Conservation (phyloP, 2,329 filamentous ascomycete genomes). For the Ceratocystis destructans region DNA sequence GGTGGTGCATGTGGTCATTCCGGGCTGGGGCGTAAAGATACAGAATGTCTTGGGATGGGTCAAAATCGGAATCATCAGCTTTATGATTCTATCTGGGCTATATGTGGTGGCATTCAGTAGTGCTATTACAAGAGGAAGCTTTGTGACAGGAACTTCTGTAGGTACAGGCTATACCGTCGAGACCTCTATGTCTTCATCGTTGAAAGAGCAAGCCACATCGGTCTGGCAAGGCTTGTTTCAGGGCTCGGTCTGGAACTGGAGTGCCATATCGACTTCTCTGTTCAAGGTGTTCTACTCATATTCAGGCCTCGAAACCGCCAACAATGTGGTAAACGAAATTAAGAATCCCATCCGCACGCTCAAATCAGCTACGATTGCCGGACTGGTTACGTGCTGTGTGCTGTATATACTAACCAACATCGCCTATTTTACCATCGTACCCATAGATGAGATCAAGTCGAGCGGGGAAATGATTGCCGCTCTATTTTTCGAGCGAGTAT, state of each 20-base stretch:
- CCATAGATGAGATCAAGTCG: conserved; percentile 50
- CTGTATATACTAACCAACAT: conserved; percentile 56
- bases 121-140: not conserved
- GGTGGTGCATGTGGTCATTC: conserved; percentile 44
- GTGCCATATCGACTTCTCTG: conserved; percentile 50
- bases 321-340: conserved; percentile 59
- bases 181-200: not conserved
- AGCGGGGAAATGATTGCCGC: conserved; percentile 56
- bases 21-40: conserved; percentile 42
- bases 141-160: not conserved
- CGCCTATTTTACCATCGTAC: conserved; percentile 48
- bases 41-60: conserved; percentile 51
- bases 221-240: conserved; percentile 46
- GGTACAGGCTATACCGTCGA: not conserved
- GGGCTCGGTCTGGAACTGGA: conserved; percentile 55
- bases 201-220: conserved; percentile 13
- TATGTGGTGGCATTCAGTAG: conserved; percentile 40
- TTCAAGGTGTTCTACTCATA: conserved; percentile 61
- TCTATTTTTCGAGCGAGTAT: conserved; percentile 50
- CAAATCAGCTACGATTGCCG: conserved; percentile 45
- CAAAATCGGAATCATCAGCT: conserved; percentile 45
- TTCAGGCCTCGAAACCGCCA: conserved; percentile 50
- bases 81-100: conserved; percentile 48
- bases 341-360: conserved; percentile 53
- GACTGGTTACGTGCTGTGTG: conserved; percentile 46